Conservation (phyloP, 805 yeast genomes). For the Candida easanensis region DNA sequence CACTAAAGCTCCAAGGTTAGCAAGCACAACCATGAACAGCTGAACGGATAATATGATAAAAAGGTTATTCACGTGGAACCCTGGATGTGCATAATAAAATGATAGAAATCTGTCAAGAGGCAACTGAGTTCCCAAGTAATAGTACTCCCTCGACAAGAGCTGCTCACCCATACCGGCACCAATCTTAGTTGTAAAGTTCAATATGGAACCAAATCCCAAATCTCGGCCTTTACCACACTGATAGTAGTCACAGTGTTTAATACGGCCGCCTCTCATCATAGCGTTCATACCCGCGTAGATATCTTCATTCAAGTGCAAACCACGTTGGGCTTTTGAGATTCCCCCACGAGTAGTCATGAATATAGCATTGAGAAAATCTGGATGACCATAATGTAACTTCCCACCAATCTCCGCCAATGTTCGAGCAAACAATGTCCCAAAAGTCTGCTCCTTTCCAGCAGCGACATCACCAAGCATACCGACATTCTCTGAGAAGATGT, state of each 20-base stretch:
- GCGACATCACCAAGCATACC: conserved; percentile 96
- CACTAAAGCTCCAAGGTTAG: conserved; percentile 75
- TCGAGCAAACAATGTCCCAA: conserved; percentile 92
- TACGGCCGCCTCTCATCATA: conserved; percentile 83
- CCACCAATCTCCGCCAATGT: conserved; percentile 94
- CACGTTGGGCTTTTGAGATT: conserved; percentile 90
- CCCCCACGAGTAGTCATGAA: conserved; percentile 97
- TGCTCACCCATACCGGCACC: conserved; percentile 99
- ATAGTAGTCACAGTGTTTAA: conserved; percentile 92
- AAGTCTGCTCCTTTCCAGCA: conserved; percentile 96
- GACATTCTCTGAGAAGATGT: conserved; percentile 82
- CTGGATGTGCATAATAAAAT: conserved; percentile 95
- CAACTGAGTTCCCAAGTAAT: conserved; percentile 82
- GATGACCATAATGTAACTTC: conserved; percentile 93
- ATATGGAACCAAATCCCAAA: conserved; percentile 86
- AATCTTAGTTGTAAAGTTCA: conserved; percentile 91
- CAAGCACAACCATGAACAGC: conserved; percentile 73
- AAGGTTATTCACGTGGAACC: conserved; percentile 89
- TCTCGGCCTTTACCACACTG: conserved; percentile 98
- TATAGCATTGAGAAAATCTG: conserved; percentile 86
- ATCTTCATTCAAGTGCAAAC: conserved; percentile 90
- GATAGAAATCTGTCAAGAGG: conserved; percentile 89
- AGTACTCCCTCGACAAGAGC: conserved; percentile 86
- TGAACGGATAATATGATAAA: conserved; percentile 87
- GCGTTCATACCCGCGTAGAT: conserved; percentile 96